These are phyloP conservation scores for Casuarina cunninghamiana DNA, from an alignment of 306 rosid genomes.

Conservation along the genomic window DNA sequence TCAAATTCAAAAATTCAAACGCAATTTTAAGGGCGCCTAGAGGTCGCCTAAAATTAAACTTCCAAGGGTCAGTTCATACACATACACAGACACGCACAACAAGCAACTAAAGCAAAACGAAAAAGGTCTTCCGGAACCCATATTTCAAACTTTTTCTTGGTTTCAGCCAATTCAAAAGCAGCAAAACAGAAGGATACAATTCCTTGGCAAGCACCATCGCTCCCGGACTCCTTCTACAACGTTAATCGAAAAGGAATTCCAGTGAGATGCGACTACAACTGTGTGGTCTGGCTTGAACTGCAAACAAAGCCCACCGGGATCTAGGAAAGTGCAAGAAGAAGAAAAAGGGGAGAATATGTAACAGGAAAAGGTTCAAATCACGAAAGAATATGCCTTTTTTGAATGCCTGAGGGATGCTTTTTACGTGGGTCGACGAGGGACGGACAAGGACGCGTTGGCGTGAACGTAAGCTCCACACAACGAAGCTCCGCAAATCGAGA, in stretches of 20 bases:
- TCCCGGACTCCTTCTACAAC: background rate
- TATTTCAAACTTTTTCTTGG: background rate
- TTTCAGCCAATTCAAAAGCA: background rate
- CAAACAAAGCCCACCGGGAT: background rate
- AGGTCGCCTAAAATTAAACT: too few relatives aligned
- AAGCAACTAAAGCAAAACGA: background rate
- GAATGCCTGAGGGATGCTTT: background rate
- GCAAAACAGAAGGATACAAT: slow-evolving; percentile 38
- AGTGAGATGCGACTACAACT: background rate
- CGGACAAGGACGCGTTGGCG: background rate
- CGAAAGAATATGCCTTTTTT: background rate
- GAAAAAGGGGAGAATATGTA: background rate
- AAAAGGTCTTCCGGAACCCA: too few relatives aligned
- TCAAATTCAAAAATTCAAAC: background rate
- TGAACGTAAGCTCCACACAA: background rate
- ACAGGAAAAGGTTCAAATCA: background rate
- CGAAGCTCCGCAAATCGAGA: too few relatives aligned
- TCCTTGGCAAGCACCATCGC: slow-evolving; percentile 48
- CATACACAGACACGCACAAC: background rate
- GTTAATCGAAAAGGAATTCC: background rate
- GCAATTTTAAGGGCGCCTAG: too few relatives aligned
- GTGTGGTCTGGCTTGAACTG: background rate
- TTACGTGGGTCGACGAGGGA: background rate
- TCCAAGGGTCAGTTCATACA: background rate
- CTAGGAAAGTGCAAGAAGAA: background rate